These are phyloP conservation scores for Blumeriella jaapii DNA, from an alignment of 2,329 filamentous ascomycete species.

Conservation along the genomic window DNA sequence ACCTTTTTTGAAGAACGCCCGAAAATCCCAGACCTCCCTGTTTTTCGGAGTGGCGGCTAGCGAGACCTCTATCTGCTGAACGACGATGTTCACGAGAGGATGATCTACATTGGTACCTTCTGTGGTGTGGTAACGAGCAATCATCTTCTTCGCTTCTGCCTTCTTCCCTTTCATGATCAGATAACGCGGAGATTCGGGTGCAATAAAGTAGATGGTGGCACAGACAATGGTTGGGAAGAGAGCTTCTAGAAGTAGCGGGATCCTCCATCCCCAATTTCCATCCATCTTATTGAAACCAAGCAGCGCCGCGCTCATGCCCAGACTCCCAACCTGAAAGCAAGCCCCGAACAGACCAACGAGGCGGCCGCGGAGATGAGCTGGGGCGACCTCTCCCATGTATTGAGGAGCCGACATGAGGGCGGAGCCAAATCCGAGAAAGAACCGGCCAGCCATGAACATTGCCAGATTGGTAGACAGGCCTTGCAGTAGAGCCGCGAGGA, in stretches of 20 bases:
- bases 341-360: conserved; percentile 37
- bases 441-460: conserved; percentile 21
- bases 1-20: conserved; percentile 34
- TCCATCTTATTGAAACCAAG: conserved; percentile 27
- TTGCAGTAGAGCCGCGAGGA: conserved; percentile 30
- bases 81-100: conserved; percentile 17
- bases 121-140: conserved; percentile 37
- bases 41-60: conserved; percentile 22
- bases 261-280: conserved; percentile 20
- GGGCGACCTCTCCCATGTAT: conserved; percentile 37
- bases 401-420: conserved; percentile 26
- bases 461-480: conserved; percentile 14
- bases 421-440: conserved; percentile 20
- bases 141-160: conserved; percentile 27
- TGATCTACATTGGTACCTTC: conserved; percentile 24
- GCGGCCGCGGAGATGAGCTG: conserved; percentile 36
- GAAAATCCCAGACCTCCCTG: conserved; percentile 34
- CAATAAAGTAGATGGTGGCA: conserved; percentile 6
- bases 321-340: conserved; percentile 31
- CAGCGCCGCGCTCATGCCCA: conserved; percentile 30
- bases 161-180: conserved; percentile 27
- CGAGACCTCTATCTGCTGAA: conserved; percentile 25
- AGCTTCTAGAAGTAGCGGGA: conserved; percentile 12
- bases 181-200: conserved; percentile 27
- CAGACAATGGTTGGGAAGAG: conserved; percentile 20